Base-by-base conservation (phyloP, 106 monocot species). In the Dendrobium chrysotoxum region DNA sequence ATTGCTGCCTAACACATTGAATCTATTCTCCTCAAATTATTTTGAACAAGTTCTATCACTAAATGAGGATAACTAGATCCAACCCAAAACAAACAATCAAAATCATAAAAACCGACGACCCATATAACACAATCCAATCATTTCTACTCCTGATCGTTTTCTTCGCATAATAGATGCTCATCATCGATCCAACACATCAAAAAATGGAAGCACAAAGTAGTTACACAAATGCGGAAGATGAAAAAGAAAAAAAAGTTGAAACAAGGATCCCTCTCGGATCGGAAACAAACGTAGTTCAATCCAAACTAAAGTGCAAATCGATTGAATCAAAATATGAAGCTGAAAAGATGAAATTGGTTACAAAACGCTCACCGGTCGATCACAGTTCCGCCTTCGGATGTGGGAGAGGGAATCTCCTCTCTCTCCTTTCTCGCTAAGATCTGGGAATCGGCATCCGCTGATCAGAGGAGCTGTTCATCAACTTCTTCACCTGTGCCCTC, bases 351-450 rank as follows among this genome's bases (percentile, higher is more conserved):
- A 21, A 40, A 47, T 47, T 76, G 12, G 11, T 47, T 76, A 13
- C 7, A 12, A 25, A 50, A 76, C 76, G 76, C 26, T 76, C 47
- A 76, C 76, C 76, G 47, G 23, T 18, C 40, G 74, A 74, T 76
- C 76, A 26, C 47, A 76, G 45, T 11, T 45, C 20, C 46, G 10
- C 26, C 47, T 76, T 50, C 2, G 23, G 47, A 74, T n/a, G 40
- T 21, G 20, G 31, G 74, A 0, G 20, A 76, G 28, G 26, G 10
- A 47, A 50, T 76, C 76, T 21, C 74, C 20, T 31, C 70, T 11
- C 70, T 42, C 40, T 40, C 39, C 9, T 39, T 72, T 39, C n/a
- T 76, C 20, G n/a, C 25, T 76, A 76, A 76, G 76, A 76, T 76
- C 76, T 50, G 76, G 47, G 40, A 76, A 40, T 76, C 76, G 25